A percentile compares a stretch with the other conserved stretches of the same genome.
Evolutionary conservation across 352 stramenopile species (phyloP).

Genomic region (Phytophthora hibernalis): DNA sequence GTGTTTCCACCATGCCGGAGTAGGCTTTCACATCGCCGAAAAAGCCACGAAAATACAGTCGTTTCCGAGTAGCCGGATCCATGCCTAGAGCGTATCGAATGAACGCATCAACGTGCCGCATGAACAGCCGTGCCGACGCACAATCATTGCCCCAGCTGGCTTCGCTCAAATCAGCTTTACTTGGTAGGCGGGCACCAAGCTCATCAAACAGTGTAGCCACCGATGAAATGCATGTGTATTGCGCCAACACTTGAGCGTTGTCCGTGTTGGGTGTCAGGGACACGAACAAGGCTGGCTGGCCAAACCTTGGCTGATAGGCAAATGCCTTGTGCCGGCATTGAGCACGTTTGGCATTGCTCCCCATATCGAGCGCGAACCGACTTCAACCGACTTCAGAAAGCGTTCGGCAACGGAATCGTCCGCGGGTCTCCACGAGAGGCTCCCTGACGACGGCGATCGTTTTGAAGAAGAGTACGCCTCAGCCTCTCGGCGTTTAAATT

Average conservation of each 20-base stretch:
- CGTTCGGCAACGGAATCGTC: background rate
- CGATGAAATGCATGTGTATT: conserved; percentile 8
- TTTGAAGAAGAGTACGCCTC: background rate
- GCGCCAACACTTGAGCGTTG: background rate
- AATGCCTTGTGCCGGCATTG: conserved; percentile 14
- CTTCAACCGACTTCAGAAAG: conserved; percentile 10
- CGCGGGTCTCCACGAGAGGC: background rate
- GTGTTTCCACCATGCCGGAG: conserved; percentile 17
- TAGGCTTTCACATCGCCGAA: conserved; percentile 9
- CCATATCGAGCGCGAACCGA: conserved; percentile 1
- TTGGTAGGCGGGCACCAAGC: conserved; percentile 4
- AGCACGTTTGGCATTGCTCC: conserved; percentile 6
- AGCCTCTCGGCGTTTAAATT: background rate
- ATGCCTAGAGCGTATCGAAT: conserved; percentile 9
- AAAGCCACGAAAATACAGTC: background rate
- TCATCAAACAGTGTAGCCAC: conserved; percentile 7
- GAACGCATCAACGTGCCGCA: conserved; percentile 13
- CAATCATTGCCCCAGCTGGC: conserved; percentile 7
- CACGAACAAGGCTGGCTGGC: no score
- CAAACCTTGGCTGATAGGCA: conserved; percentile 6
- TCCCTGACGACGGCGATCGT: conserved; percentile 2
- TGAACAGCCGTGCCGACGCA: conserved; percentile 13
- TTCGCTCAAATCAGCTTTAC: conserved; percentile 7
- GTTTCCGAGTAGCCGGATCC: conserved; percentile 1
- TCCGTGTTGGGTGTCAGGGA: no score